Evolutionary conservation across 1,139 yeast species (phyloP), one percentile per base, ranked within the genome.

Genomic region (Wickerhamomyces sp.): DNA sequence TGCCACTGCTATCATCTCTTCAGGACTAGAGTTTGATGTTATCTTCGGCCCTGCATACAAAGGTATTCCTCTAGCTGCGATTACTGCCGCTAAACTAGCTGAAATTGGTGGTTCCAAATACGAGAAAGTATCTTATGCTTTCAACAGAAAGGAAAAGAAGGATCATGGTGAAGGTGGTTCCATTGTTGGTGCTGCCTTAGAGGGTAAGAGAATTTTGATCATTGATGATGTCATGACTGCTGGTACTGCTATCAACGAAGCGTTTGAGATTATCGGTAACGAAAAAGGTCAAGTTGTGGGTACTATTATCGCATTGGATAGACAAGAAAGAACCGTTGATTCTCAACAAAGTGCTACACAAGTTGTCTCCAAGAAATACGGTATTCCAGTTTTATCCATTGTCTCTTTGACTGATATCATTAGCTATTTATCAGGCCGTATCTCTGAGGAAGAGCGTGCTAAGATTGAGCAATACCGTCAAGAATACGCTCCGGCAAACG

Each of bases 121-220:
- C 61, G 74, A 72, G 39, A 60, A 74, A 44, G 70, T 81, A 45
- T 82, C 78, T 38, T 88, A 83, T 59, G 72, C 92, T 18, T 84
- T 83, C 68, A 84, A 84, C 67, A 77, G 94, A 67, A 84, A 85
- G 68, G 98, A 92, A 65, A 87, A 85, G 73, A 92, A 92, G 67
- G 97, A 90, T 57, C 98, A 92, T 61, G 98, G 98, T 40, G 98
- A 92, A 68, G 98, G 98, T 47, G 98, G 98, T 15, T 76, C 77
- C 44, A 86, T 92, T 56, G 98, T 92, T 30, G 98, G 98, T 26
- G 78, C 87, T 33, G 64, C 77, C 4, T 73, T 92, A 54, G 72
- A 74, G 45, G 85, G 76, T 41, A 84, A 89, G 63, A 74, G 72
- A 46, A 77, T 89, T 26, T 70, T 92, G 56, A 84, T 92, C 55